A percentile compares a stretch with the other conserved stretches of the same genome.
Evolutionary conservation across 306 rosid genomes (phyloP).

Genomic region (Quercus robur): DNA sequence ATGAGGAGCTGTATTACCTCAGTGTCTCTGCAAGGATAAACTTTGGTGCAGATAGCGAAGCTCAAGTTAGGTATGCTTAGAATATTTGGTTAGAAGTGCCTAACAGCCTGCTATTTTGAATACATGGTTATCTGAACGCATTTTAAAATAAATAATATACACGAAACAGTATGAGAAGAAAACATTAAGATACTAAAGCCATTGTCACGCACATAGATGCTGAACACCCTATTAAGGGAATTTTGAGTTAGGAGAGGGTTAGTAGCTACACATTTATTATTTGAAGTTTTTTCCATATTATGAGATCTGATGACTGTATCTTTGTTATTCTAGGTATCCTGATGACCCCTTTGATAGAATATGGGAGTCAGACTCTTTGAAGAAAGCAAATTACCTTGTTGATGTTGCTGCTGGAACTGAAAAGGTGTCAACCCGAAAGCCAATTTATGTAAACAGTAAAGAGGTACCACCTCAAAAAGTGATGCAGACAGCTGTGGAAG

Average conservation of each 20-base stretch:
- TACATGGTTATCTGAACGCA: background rate
- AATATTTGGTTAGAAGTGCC: conserved; percentile 7
- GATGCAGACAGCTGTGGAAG: conserved; percentile 97
- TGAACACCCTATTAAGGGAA: background rate
- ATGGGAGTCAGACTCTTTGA: conserved; percentile 89
- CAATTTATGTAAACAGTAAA: conserved; percentile 57
- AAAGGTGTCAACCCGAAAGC: conserved; percentile 68
- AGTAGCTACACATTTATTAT: background rate
- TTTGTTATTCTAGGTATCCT: conserved; percentile 71
- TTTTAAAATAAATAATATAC: background rate
- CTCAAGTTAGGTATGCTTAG: conserved; percentile 61
- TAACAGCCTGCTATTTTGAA: background rate
- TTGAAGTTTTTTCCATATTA: background rate
- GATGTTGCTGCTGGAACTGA: conserved; percentile 86
- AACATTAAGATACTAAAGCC: background rate
- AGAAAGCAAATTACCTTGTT: conserved; percentile 92
- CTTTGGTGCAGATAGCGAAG: conserved; percentile 82
- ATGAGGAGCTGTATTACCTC: conserved; percentile 70
- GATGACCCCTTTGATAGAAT: conserved; percentile 95
- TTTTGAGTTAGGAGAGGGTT: background rate
- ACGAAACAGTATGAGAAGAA: background rate
- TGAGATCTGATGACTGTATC: conserved; percentile 1
- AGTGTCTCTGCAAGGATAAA: conserved; percentile 97
- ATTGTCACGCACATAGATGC: background rate
- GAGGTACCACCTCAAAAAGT: conserved; percentile 84